Evolutionary conservation across 1,284 basidiomycete genomes (phyloP).

Genomic region (Moesziomyces sp.): DNA sequence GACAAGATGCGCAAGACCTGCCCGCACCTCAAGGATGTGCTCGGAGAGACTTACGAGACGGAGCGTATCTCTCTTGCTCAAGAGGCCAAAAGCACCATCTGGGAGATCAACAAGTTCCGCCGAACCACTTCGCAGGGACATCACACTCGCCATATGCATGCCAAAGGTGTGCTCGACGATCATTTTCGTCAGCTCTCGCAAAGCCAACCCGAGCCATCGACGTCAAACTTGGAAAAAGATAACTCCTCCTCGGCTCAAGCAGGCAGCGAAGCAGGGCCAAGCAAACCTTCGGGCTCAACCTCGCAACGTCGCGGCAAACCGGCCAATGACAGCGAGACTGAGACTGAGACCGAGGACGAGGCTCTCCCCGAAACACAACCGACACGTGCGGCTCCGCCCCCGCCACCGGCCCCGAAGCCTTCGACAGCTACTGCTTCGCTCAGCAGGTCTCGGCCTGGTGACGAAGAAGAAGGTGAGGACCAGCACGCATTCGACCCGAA

Average conservation of each 20-base stretch:
- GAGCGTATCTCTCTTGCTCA: slow-evolving; percentile 21
- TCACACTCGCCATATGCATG: slow-evolving; percentile 32
- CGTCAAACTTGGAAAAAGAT: neutral
- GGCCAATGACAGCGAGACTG: slow-evolving; percentile 24
- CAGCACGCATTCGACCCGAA: slow-evolving; percentile 10
- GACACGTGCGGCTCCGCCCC: neutral
- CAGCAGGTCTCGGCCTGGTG: slow-evolving; percentile 6
- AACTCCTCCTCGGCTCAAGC: too few species aligned
- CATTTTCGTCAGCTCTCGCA: slow-evolving; percentile 36
- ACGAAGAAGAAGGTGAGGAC: slow-evolving; percentile 12
- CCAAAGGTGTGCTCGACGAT: slow-evolving; percentile 37
- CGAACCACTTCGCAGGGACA: slow-evolving; percentile 23
- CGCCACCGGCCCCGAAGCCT: neutral
- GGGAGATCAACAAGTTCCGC: slow-evolving; percentile 26
- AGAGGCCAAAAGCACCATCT: slow-evolving; percentile 40
- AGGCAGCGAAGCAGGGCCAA: neutral
- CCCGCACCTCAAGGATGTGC: slow-evolving; percentile 74
- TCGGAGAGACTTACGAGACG: slow-evolving; percentile 74
- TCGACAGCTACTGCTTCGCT: neutral
- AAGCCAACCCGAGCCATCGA: slow-evolving; percentile 14
- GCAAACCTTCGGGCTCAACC: neutral
- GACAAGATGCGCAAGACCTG: slow-evolving; percentile 74
- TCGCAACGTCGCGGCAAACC: neutral
- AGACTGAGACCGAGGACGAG: slow-evolving; percentile 35
- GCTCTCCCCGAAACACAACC: neutral